These are phyloP conservation scores for Ustilago loliicola DNA, from an alignment of 1,284 basidiomycete genomes.

Conservation along the genomic window DNA sequence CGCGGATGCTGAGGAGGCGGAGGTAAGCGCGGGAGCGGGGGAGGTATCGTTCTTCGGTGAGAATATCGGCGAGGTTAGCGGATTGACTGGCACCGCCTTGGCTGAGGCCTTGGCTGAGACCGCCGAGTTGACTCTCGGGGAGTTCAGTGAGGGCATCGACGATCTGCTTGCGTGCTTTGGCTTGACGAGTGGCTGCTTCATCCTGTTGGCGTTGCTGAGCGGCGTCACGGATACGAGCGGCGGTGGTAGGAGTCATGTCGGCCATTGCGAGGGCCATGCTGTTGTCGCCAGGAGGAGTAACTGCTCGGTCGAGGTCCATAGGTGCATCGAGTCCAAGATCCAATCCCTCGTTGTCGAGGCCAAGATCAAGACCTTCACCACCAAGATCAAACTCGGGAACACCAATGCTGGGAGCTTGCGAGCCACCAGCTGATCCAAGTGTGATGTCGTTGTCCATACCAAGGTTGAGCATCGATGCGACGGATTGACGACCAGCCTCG, in stretches of 20 bases:
- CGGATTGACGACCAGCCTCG: constrained; percentile 49
- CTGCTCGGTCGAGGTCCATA: constrained; percentile 42
- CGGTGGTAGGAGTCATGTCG: constrained; percentile 75
- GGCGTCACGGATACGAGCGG: constrained; percentile 69
- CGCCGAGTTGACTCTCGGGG: constrained; percentile 70
- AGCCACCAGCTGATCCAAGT: constrained; percentile 44
- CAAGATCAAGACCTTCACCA: constrained; percentile 76
- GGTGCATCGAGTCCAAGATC: constrained; percentile 42
- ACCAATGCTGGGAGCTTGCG: constrained; percentile 47
- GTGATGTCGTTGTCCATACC: constrained; percentile 49
- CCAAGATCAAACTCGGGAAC: constrained; percentile 50
- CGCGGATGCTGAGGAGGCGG: constrained; percentile 84
- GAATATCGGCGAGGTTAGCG: constrained; percentile 79
- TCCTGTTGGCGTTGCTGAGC: constrained; percentile 55
- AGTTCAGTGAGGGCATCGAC: constrained; percentile 74
- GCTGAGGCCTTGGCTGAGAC: constrained; percentile 62
- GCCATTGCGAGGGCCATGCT: constrained; percentile 60
- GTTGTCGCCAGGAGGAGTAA: constrained; percentile 50
- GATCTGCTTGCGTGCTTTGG: constrained; percentile 71
- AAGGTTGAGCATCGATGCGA: constrained; percentile 52
- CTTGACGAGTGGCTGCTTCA: constrained; percentile 50
- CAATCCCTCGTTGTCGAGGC: constrained; percentile 70
- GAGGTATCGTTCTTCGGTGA: constrained; percentile 80
- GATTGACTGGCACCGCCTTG: constrained; percentile 76
- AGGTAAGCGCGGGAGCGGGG: constrained; percentile 84